These are phyloP conservation scores for Sphaceloma murrayae DNA, from an alignment of 2,329 filamentous ascomycete species.

Conservation along the genomic window DNA sequence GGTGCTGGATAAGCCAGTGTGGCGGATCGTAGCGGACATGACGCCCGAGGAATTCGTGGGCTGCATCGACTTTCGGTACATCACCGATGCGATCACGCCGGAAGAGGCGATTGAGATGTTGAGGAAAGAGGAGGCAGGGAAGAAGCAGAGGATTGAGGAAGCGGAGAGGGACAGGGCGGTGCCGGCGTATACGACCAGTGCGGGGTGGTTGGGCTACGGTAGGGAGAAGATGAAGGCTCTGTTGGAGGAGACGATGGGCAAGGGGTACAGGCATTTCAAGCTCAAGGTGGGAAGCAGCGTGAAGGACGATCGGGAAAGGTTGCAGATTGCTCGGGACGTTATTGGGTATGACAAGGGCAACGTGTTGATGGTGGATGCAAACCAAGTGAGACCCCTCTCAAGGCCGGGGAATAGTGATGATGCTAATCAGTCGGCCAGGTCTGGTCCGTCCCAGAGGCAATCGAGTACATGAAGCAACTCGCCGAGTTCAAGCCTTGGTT, in stretches of 20 bases:
- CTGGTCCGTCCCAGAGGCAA: conserved; percentile 83
- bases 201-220: conserved; percentile 84
- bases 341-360: conserved; percentile 77
- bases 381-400: conserved; percentile 59
- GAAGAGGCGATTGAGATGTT: conserved; percentile 70
- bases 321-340: conserved; percentile 65
- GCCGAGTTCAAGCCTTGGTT: conserved; percentile 83
- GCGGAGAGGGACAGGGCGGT: conserved; percentile 66
- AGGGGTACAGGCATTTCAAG: conserved; percentile 82
- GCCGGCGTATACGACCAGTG: conserved; percentile 81
- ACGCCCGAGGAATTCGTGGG: conserved; percentile 73
- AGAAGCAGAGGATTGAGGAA: conserved; percentile 61
- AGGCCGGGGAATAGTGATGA: background rate
- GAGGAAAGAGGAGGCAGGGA: conserved; percentile 54
- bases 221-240: conserved; percentile 76
- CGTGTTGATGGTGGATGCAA: conserved; percentile 85
- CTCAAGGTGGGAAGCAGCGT: conserved; percentile 73
- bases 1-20: conserved; percentile 74
- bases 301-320: conserved; percentile 59
- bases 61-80: conserved; percentile 91
- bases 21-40: conserved; percentile 86
- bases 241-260: conserved; percentile 61
- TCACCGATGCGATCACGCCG: conserved; percentile 83
- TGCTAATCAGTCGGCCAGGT: conserved; percentile 35
- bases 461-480: conserved; percentile 75